These are phyloP conservation scores for Coffea humblotiana DNA, from an alignment of 305 asterid species.

Conservation along the genomic window DNA sequence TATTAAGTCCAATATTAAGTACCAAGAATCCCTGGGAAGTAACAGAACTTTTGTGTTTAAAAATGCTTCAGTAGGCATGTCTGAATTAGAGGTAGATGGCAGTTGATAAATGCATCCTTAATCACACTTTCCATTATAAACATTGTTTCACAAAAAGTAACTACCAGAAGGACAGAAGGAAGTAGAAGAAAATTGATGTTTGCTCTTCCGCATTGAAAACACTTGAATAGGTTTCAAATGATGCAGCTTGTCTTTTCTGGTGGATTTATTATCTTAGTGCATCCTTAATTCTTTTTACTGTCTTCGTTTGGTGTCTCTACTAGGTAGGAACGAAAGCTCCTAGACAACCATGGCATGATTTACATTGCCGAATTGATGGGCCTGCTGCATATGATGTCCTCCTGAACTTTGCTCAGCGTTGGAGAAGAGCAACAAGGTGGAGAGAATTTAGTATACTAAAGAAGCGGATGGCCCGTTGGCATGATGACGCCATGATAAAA, in stretches of 20 bases:
- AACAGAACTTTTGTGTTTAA: not conserved
- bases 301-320: not conserved
- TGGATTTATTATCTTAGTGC: conserved; percentile 10
- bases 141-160: not conserved
- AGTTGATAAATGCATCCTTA: not conserved
- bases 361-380: conserved; percentile 88
- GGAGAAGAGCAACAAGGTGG: conserved; percentile 93
- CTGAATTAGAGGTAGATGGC: not conserved
- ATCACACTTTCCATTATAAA: not conserved
- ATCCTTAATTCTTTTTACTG: not conserved
- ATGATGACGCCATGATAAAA: conserved; percentile 84
- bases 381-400: conserved; percentile 98
- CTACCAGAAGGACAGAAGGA: not conserved
- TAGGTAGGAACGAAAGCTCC: conserved; percentile 84
- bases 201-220: not conserved
- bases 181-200: not conserved
- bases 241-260: conserved; percentile 5
- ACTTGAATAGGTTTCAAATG: not conserved
- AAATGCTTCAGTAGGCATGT: not conserved
- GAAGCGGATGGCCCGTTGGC: conserved; percentile 64
- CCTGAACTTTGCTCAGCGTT: conserved; percentile 86
- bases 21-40: not conserved
- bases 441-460: conserved; percentile 65
- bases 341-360: conserved; percentile 95
- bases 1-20: not conserved